A percentile compares a stretch with the other conserved stretches of the same genome.
These are phyloP conservation scores for Ophiostoma sp. DNA, from an alignment of 2,329 filamentous ascomycete genomes.

Conservation along the genomic window DNA sequence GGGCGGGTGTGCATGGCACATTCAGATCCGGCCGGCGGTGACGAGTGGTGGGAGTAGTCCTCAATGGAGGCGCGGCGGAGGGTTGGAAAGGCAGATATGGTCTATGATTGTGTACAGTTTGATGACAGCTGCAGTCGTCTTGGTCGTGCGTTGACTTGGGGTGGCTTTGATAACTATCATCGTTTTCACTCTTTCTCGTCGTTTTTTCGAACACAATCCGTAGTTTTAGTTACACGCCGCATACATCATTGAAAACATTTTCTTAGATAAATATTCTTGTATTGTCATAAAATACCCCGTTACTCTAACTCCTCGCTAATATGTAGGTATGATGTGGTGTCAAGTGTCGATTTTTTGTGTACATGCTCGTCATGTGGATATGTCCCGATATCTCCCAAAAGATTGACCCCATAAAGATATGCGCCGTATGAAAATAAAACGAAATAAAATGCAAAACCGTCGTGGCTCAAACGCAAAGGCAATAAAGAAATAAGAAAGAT, in stretches of 20 bases:
- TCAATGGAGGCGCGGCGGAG: neutral
- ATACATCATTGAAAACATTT: no score
- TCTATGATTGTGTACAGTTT: neutral
- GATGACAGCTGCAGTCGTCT: no score
- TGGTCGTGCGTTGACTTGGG: no score
- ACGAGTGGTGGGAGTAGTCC: neutral
- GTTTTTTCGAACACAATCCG: no score
- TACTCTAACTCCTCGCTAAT: conserved; percentile 3
- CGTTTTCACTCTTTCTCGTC: no score
- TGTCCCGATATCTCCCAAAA: neutral
- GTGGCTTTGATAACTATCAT: no score
- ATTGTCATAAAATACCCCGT: neutral
- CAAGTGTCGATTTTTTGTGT: neutral
- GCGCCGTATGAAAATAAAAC: neutral
- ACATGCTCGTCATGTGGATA: neutral
- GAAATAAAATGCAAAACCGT: neutral
- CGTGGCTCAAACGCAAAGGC: no score
- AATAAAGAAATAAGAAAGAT: no score
- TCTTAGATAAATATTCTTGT: no score
- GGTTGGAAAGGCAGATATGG: neutral
- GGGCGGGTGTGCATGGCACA: conserved; percentile 23
- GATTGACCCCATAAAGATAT: neutral
- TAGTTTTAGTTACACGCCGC: no score
- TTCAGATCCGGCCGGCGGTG: conserved; percentile 7
- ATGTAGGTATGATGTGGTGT: neutral